These are phyloP conservation scores for Aspergillus sp. DNA, from an alignment of 2,329 filamentous ascomycete genomes.

Conservation along the genomic window DNA sequence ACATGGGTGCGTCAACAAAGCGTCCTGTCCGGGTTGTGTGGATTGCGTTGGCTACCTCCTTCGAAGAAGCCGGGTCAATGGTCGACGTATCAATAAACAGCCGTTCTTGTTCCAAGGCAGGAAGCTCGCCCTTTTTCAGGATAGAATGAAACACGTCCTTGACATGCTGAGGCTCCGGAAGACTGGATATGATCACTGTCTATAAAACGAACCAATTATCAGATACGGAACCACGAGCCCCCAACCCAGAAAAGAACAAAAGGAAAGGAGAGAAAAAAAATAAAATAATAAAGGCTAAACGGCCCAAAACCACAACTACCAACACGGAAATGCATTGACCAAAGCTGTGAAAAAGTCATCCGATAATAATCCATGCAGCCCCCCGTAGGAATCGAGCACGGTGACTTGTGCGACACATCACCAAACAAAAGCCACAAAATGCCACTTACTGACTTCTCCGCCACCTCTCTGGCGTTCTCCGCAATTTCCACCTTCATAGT, in stretches of 20 bases:
- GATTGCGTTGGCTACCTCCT: conserved; percentile 68
- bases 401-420: too few species aligned
- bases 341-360: too few species aligned
- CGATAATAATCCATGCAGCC: too few species aligned
- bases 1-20: conserved; percentile 96
- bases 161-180: conserved; percentile 86
- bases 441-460: conserved; percentile 60
- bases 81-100: conserved; percentile 96
- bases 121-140: conserved; percentile 53
- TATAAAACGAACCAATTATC: conserved; percentile 31
- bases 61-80: conserved; percentile 84
- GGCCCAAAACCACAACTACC: too few species aligned
- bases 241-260: too few species aligned
- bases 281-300: too few species aligned
- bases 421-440: too few species aligned
- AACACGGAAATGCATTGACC: too few species aligned
- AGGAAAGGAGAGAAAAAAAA: too few species aligned
- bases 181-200: conserved; percentile 82
- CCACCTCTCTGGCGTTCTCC: conserved; percentile 55
- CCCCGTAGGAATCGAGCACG: too few species aligned
- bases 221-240: too few species aligned
- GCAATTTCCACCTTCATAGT: conserved; percentile 53
- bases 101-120: conserved; percentile 53
- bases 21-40: conserved; percentile 62
- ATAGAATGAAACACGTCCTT: conserved; percentile 76